These are phyloP conservation scores for Parasarocladium wereldwijsianum DNA, from an alignment of 2,329 filamentous ascomycete species.

Conservation along the genomic window DNA sequence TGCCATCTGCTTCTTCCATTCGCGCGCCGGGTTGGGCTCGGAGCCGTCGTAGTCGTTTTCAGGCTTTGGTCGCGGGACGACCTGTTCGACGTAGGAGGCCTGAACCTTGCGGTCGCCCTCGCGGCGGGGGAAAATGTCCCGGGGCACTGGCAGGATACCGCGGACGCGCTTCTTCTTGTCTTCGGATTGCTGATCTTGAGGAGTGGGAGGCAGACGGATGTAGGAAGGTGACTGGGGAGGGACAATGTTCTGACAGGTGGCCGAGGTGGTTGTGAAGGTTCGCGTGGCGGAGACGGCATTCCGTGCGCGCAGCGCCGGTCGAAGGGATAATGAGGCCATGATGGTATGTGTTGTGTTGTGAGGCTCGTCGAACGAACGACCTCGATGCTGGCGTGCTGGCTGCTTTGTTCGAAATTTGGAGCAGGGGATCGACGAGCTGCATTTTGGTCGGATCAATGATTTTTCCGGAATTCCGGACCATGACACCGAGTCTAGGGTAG, in stretches of 20 bases:
- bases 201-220: constrained; percentile 64
- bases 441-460: too few relatives aligned
- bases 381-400: too few relatives aligned
- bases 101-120: constrained; percentile 46
- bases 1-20: constrained; percentile 64
- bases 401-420: too few relatives aligned
- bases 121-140: constrained; percentile 55
- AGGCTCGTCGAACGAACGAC: too few relatives aligned
- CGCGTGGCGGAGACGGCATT: constrained; percentile 12
- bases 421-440: too few relatives aligned
- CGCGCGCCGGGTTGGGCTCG: constrained; percentile 7
- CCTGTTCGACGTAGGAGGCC: constrained; percentile 42
- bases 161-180: constrained; percentile 37
- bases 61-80: constrained; percentile 30
- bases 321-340: too few relatives aligned
- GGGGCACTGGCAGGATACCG: constrained; percentile 71
- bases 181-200: constrained; percentile 57
- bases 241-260: constrained; percentile 37
- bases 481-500: too few relatives aligned
- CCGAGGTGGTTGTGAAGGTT: constrained; percentile 18
- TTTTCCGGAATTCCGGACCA: too few relatives aligned
- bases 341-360: too few relatives aligned
- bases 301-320: constrained; percentile 7
- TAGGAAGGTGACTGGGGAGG: constrained; percentile 80
- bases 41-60: constrained; percentile 12